phyloP scores from a whole-genome alignment of 495 filamentous ascomycete genomes.

The Letharia lupina region DNA sequence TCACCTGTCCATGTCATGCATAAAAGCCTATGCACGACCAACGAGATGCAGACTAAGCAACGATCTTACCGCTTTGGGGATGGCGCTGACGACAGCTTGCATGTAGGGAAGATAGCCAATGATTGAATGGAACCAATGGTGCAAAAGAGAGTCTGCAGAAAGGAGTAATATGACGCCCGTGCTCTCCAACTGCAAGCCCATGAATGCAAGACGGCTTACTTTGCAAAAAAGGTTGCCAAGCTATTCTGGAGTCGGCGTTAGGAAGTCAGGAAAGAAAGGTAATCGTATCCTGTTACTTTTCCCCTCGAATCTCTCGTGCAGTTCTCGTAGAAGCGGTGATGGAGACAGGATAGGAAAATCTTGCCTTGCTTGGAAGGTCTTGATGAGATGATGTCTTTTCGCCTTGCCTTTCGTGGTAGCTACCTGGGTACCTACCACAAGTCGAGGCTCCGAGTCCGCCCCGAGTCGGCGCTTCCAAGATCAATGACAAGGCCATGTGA shows the following conservation, averaged over 20 bases:
- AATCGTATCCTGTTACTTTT: background rate
- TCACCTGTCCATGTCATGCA: background rate
- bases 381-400: background rate
- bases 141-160: background rate
- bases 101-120: background rate
- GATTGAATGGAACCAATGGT: background rate
- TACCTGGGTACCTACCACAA: too few relatives aligned
- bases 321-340: background rate
- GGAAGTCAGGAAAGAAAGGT: background rate
- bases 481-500: background rate
- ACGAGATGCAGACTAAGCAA: background rate
- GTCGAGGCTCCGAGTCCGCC: background rate
- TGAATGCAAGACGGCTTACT: too few relatives aligned
- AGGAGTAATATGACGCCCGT: background rate
- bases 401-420: background rate
- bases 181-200: background rate
- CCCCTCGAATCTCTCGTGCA: background rate
- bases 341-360: background rate
- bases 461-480: background rate
- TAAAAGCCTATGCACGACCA: background rate
- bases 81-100: background rate
- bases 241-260: background rate
- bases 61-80: background rate
- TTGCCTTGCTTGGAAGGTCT: background rate
- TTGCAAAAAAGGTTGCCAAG: background rate